phyloP scores from a whole-genome alignment of 495 filamentous ascomycete species.

The Immersiella caudata region DNA sequence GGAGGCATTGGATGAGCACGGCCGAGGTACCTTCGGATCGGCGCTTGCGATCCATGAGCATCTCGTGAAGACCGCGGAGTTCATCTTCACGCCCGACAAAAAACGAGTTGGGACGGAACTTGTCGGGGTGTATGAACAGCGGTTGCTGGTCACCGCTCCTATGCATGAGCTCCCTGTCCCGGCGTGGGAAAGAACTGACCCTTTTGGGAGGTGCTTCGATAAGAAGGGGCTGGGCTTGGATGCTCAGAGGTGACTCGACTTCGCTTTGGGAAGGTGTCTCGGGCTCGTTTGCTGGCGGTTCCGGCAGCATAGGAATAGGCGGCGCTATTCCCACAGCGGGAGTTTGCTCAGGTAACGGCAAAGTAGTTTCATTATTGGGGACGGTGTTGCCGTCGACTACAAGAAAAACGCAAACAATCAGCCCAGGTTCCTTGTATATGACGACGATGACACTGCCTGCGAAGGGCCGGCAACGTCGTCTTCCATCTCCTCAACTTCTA shows the following conservation, averaged over 20 bases:
- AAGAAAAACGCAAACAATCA: conserved; percentile 39
- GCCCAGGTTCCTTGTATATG: conserved; percentile 27
- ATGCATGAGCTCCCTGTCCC: neutral
- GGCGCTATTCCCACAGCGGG: conserved; percentile 13
- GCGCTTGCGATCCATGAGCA: conserved; percentile 65
- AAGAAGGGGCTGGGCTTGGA: neutral
- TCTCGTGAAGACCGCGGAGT: conserved; percentile 65
- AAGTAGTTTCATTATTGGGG: conserved; percentile 41
- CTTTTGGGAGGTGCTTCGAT: conserved; percentile 13
- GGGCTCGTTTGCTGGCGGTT: neutral
- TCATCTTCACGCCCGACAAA: conserved; percentile 77
- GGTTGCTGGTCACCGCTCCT: conserved; percentile 34
- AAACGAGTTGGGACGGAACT: conserved; percentile 75
- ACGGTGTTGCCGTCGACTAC: conserved; percentile 34
- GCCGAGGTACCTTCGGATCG: conserved; percentile 65
- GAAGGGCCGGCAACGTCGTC: conserved; percentile 4
- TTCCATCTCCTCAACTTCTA: conserved; percentile 23
- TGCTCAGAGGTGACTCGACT: neutral
- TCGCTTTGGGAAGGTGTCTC: neutral
- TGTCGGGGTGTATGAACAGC: conserved; percentile 70
- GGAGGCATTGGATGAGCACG: conserved; percentile 70
- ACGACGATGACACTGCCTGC: neutral
- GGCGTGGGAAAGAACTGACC: conserved; percentile 1
- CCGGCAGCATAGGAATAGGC: conserved; percentile 9
- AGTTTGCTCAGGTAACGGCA: conserved; percentile 26